phyloP scores from a whole-genome alignment of 345 rosid species.

The Moricandia arvensis region DNA sequence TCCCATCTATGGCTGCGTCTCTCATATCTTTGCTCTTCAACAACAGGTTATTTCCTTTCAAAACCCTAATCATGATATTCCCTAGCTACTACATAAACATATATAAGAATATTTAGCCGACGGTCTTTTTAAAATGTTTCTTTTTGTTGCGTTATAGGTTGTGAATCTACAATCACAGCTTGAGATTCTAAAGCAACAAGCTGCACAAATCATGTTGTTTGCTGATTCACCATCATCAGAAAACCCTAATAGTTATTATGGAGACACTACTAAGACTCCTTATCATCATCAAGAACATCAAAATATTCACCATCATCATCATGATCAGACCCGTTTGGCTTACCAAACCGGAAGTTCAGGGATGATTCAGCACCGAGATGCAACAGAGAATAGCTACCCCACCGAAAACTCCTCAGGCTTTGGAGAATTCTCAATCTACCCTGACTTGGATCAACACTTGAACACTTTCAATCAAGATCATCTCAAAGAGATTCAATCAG shows the following conservation, averaged over 20 bases:
- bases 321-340: constrained; percentile 45
- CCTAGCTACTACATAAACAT: constrained; percentile 4
- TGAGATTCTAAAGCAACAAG: constrained; percentile 79
- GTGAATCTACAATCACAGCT: constrained; percentile 84
- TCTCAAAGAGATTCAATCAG: constrained; percentile 61
- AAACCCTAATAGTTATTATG: constrained; percentile 55
- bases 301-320: constrained; percentile 31
- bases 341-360: constrained; percentile 44
- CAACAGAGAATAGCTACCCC: constrained; percentile 43
- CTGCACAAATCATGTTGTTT: constrained; percentile 51
- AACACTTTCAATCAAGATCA: constrained; percentile 49
- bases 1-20: constrained; percentile 93
- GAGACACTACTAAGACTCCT: constrained; percentile 29
- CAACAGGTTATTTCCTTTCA: constrained; percentile 63
- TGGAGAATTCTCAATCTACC: constrained; percentile 54
- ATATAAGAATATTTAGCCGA: neutral
- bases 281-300: constrained; percentile 22
- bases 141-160: constrained; percentile 49
- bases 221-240: constrained; percentile 45
- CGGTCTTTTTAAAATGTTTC: neutral
- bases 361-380: constrained; percentile 15
- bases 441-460: constrained; percentile 49
- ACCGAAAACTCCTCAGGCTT: constrained; percentile 42
- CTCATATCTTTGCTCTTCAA: constrained; percentile 92
- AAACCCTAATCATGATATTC: constrained; percentile 25